Base-by-base conservation (phyloP, 179 eudicot genomes). In the Silene noctiflora region DNA sequence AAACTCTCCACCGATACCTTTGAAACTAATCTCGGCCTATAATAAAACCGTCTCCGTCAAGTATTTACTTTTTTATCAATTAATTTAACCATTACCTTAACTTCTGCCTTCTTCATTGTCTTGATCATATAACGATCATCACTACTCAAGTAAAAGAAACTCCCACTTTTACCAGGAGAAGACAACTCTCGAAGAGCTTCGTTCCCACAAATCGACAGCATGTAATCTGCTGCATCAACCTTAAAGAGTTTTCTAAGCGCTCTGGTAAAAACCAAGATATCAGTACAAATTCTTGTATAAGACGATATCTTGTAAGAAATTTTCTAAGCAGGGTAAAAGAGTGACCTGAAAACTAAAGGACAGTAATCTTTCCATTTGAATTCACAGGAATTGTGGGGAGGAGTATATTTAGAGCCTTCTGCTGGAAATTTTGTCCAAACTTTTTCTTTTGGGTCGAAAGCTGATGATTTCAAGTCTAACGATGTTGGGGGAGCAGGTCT, bases 291-390 rank as follows among this genome's bases (percentile, higher is more conserved):
- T 67, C 71, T 67, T 24, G 9, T 0, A 39, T 67, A 24, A 44
- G 73, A 13, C 73, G 33, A 0, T 69, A 10, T 2, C 22, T 9
- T 66, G 31, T 17, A 8, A 4, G 0, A 39, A 9, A 1, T 31
- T 0, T 67, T 35, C 42, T 22, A 11, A 3, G 31, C 13, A 0
- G 31, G 16, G 56, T 56, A 56, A 21, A 4, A 76, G 19, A 53
- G 87, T 74, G 67, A 93, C 99, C 99, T 93, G 88, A 96, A 96
- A 81, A 96, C 96, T 75, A 93, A 79, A 59, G 99, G 99, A 78
- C 96, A 93, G 67, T 96, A 96, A 73, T 96, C 99, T 69, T 96
- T 96, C 99, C 99, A 96, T 81, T 81, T 93, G 80, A 96, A 96
- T 16, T 93, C 99, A 79, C 86, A 82, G 3, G 99, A 93, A 67